Base-by-base conservation (phyloP, 2,329 filamentous ascomycete genomes). In the Lasiodiplodia gonubiensis region DNA sequence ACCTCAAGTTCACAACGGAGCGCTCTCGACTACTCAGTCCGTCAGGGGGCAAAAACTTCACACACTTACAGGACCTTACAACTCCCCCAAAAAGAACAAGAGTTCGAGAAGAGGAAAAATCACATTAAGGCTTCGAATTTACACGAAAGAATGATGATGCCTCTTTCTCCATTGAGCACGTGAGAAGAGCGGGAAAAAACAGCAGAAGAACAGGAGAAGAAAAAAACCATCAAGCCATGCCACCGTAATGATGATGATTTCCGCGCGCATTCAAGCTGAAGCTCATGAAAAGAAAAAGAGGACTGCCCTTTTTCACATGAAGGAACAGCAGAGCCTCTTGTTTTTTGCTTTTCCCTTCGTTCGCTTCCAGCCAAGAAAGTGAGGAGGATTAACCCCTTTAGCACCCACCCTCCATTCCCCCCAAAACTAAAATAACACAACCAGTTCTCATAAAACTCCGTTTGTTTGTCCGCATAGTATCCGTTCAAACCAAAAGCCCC, bases 391-490 rank as follows among this genome's bases (percentile, higher is more conserved):
- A 10, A 46, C 42, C 42, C 42, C 42, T 21, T 33, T 46, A 46
- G 42, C 42, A 46, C 42, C 42, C 42, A 33, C 30, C 30, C 30
- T 33, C 33, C 14, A 55, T 21, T 21, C 53, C 53, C 33, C 25
- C 23, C 23, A 12, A 30, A 30, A 27, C 37, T 18, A 12, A 52
- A 52, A 52, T 21, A 6, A 27, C 18, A 33, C 59, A 46, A 21
- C 42, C 42, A 46, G 46, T 63, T 63, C 59, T 63, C 59, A 27
- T 51, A 37, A 51, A 63, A 63, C 59, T 63, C 59, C 59, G 46
- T 61, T 27, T 46, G 55, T 48, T 55, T 55, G 53, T 46, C 46
- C 59, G 57, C 33, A 16, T n/a, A 63, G 35, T 37, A 21, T 37
- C 14, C 10, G 52, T 54, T 54, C 42, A 63, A 51, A 63, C 57